A percentile compares a stretch with the other conserved stretches of the same genome.
phyloP scores from a whole-genome alignment of 768 basidiomycete species.

The Leccinum subtestaceum region DNA sequence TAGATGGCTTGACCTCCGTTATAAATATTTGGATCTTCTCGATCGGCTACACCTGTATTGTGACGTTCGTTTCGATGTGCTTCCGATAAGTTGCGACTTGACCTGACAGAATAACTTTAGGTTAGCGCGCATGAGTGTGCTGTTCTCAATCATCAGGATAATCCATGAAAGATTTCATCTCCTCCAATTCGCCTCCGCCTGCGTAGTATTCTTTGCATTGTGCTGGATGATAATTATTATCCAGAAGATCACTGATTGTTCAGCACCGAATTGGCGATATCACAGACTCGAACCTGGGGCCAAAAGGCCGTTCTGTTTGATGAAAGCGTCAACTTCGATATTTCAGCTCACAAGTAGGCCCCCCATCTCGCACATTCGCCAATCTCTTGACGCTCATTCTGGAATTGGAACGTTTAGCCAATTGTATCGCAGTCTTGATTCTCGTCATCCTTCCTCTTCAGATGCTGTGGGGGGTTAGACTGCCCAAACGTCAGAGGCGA shows the following conservation, averaged over 20 bases:
- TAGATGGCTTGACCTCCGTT: background rate
- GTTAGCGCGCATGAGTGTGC: conserved; percentile 16
- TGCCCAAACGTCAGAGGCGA: conserved; percentile 18
- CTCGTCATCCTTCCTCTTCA: conserved; percentile 9
- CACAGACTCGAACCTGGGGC: background rate
- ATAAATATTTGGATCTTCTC: background rate
- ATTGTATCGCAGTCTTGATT: background rate
- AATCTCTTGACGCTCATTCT: background rate
- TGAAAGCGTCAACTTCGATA: background rate
- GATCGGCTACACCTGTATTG: background rate
- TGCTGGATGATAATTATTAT: conserved; percentile 9
- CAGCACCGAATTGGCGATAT: background rate
- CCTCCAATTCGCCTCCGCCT: background rate
- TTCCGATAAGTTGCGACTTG: background rate
- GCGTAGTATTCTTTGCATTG: conserved; percentile 5
- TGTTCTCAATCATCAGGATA: conserved; percentile 21
- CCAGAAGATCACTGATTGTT: conserved; percentile 8
- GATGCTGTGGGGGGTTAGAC: conserved; percentile 21
- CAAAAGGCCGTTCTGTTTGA: background rate
- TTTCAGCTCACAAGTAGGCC: background rate
- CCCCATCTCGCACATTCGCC: background rate
- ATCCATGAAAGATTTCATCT: background rate
- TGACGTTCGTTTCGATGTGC: background rate
- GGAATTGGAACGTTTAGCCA: background rate
- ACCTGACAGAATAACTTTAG: background rate